Evolutionary conservation across 2,329 filamentous ascomycete species (phyloP), one percentile per base, ranked within the genome.

Genomic region (Phialocephala subalpina): DNA sequence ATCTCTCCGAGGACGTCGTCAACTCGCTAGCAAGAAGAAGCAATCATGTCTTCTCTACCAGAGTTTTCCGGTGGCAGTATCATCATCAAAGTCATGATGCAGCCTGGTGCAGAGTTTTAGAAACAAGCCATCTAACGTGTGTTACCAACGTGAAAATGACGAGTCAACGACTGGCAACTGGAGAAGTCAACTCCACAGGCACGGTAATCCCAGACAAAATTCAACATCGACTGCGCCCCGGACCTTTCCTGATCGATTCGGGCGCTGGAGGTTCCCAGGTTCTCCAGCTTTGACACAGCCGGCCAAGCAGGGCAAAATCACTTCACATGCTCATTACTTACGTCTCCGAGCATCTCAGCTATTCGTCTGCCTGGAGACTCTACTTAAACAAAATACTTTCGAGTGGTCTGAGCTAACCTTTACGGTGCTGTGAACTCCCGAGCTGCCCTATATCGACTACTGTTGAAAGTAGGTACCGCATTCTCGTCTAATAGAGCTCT

Each of bases 261-360:
- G 42, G 47, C 53, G 53, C 29, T 47, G 40, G 14, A 25, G 16
- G 25, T 36, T 58, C 27, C 29, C 52, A 47, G 38, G 22, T 49
- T 49, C 42, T 53, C 40, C 55, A 63, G 55, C 40, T 63, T 63
- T 25, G 57, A 42, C 55, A 63, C 53, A 53, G 27, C 49, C 49
- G 25, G 49, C 49, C 22, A 53, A 16, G 7, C 9, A 27, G 22
- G 49, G 25, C 25, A 53, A 53, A 22, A 49, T 33, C 6, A 27
- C 49, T 33, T 33, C 49, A 18, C 49, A 53, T 53, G 25, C 49
- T 52, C 47, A n/a, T 14, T 29, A 52, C 47, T 20, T n/a, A n/a
- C 7, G 42, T 18, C n/a, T 3, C 45, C 45, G n/a, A 20, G 20
- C 25, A 29, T 16, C 14, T 12, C 25, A 53, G 25, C 4, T 29